Evolutionary conservation across 257 asterid genomes (phyloP).

Genomic region (Anisodus acutangulus): DNA sequence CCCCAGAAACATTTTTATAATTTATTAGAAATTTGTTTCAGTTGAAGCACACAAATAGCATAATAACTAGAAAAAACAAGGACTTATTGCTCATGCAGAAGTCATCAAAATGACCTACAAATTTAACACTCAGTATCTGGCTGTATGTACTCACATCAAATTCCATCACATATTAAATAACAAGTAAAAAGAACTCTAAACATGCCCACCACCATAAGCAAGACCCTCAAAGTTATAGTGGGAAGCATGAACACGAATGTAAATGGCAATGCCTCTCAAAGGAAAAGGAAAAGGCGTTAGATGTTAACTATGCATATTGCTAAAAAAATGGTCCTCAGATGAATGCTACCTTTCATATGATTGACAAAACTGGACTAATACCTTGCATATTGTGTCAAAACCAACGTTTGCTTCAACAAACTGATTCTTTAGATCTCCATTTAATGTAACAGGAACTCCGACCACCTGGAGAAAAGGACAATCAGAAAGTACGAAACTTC

Average conservation of each 20-base stretch:
- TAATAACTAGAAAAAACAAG: not conserved
- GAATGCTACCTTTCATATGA: not conserved
- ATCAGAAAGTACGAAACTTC: constrained; percentile 25
- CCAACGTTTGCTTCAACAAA: constrained; percentile 61
- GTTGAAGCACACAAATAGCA: not conserved
- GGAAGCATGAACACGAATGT: not conserved
- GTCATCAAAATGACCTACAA: constrained; percentile 19
- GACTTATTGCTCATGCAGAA: not conserved
- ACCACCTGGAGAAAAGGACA: constrained; percentile 41
- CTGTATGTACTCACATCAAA: constrained; percentile 24
- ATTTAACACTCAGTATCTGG: constrained; percentile 1
- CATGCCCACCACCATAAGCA: not conserved
- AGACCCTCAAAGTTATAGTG: constrained; percentile 15
- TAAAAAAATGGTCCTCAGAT: not conserved
- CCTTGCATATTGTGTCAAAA: constrained; percentile 69
- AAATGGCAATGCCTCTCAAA: not conserved
- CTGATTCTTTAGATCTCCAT: constrained; percentile 62
- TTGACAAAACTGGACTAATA: constrained; percentile 29
- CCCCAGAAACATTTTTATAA: not conserved
- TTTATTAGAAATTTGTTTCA: not conserved
- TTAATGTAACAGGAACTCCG: constrained; percentile 59
- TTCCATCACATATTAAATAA: constrained; percentile 1
- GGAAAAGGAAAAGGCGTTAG: not conserved
- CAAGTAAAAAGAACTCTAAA: not conserved
- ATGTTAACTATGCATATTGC: not conserved